Evolutionary conservation across 192 early-diverging fungal species (phyloP), one percentile per base, ranked within the genome.

Genomic region (Pilobolus umbonatus): DNA sequence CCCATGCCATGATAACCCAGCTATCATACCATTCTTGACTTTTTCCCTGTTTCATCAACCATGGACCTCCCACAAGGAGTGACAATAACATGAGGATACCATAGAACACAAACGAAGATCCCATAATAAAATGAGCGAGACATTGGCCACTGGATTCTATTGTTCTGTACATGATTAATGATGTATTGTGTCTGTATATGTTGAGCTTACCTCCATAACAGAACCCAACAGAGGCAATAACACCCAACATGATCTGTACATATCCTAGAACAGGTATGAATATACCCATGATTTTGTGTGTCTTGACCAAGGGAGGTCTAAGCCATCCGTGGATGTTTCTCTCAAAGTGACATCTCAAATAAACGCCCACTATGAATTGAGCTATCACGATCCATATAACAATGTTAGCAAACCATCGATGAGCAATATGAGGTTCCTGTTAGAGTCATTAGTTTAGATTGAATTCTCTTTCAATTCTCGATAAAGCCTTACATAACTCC

Each of bases 111-210:
- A 87, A 87, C 40, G 85, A 85, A 31, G 80, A 82, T 29, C 85
- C 85, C 85, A 87, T 87, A 53, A 87, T 87, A 56, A 85, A 77
- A 60, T 87, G 85, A 2, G 85, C 85, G 55, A 87, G 61, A 42
- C 85, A 87, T 58, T 87, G 85, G 19, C 83, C 85, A 4, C 74
- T 71, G 47, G 73, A 71, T 2, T 81, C 85, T 73, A 58, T 12
- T 35, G 43, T 30, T 17, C 5, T 4, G 15, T 17, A 19, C 17
- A 50, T n/a, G n/a, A n/a, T n/a, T 8, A 40, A 53, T 34, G 17
- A 35, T 17, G 29, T 7, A 22, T 3, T 24, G 42, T 17, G 11
- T 5, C 5, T 26, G 11, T 46, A 46, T 25, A 46, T 46, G 38
- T 32, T 28, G 4, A 3, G 40, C 42, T 39, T 42, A 76, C 74